Conservation (phyloP, 2,329 filamentous ascomycete species). For the Leptographium galeiforme region DNA sequence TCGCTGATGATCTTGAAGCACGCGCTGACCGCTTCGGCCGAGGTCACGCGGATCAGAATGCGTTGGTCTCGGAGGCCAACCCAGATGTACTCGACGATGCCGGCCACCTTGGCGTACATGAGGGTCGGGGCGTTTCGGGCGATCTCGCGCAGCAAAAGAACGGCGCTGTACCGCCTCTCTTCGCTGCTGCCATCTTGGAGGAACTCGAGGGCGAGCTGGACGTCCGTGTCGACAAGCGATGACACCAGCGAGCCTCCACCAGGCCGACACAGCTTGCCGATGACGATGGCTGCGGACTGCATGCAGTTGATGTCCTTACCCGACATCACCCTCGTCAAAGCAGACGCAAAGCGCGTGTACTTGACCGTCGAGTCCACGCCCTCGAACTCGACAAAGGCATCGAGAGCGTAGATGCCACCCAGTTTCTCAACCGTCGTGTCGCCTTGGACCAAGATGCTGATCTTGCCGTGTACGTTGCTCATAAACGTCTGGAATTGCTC, state of each 20-base stretch:
- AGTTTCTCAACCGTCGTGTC: constrained; percentile 79
- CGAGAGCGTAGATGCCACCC: constrained; percentile 82
- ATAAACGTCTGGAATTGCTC: constrained; percentile 59
- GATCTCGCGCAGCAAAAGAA: constrained; percentile 79
- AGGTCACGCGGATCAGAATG: constrained; percentile 81
- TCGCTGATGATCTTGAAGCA: constrained; percentile 94
- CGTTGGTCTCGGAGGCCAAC: constrained; percentile 81
- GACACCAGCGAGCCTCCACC: constrained; percentile 90
- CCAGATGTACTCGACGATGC: constrained; percentile 94
- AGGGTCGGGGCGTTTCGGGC: constrained; percentile 87
- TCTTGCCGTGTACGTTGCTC: constrained; percentile 41
- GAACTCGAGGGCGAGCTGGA: constrained; percentile 93
- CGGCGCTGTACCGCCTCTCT: constrained; percentile 83
- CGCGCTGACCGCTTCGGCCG: constrained; percentile 83
- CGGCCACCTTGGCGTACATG: constrained; percentile 89
- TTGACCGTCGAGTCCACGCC: constrained; percentile 88
- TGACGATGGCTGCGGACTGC: constrained; percentile 74
- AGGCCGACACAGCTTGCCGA: constrained; percentile 82
- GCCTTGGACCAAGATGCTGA: constrained; percentile 60
- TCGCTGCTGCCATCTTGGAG: constrained; percentile 90
- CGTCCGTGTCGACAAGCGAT: constrained; percentile 90
- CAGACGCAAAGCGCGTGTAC: constrained; percentile 86
- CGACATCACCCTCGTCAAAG: constrained; percentile 73
- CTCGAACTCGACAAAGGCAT: constrained; percentile 89
- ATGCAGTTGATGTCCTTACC: constrained; percentile 87